A percentile compares a stretch with the other conserved stretches of the same genome.
Conservation (phyloP, 345 rosid species). For the Arabidopsis thaliana region TAIR10.1 NC_003076.8:8647501-8648000, state of each 20-base stretch:
- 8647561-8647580: constrained; percentile 52
- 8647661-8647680: constrained; percentile 60
- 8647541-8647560: not conserved
- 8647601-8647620: constrained; percentile 73
- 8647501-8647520: not conserved
- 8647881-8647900: constrained; percentile 7
- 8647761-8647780: not conserved
- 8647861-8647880: constrained; percentile 58
- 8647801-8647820: not conserved
- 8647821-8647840: not conserved
- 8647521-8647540: not conserved
- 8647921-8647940: constrained; percentile 22
- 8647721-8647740: constrained; percentile 26
- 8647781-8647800: not conserved
- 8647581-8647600: constrained; percentile 68
- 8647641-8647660: constrained; percentile 63
- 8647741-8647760: constrained; percentile 43
- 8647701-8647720: constrained; percentile 32
- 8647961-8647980: not conserved
- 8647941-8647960: constrained; percentile 6
- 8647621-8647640: constrained; percentile 73
- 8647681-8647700: constrained; percentile 51
- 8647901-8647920: constrained; percentile 34
- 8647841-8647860: constrained; percentile 39
- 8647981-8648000: not conserved